Evolutionary conservation across 2,329 filamentous ascomycete genomes (phyloP), one percentile per base, ranked within the genome.

Genomic region (Fusarium napiforme): DNA sequence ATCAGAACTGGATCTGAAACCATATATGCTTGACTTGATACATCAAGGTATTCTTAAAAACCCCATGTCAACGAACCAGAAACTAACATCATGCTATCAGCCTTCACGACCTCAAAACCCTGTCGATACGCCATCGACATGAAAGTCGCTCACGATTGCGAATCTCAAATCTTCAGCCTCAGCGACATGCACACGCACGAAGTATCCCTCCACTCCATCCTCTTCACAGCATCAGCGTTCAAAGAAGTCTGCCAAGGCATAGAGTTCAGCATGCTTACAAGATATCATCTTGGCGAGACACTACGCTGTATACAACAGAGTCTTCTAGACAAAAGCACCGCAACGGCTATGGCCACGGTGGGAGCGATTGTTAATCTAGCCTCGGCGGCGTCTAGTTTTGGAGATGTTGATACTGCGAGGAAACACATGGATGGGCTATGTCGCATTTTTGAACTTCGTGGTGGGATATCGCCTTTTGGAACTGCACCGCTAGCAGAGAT

Each of bases 31-130:
- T 0, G 34, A 39, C 3, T n/a, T 39, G 1, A 16, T 28, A 7
- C 2, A 53, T 4, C 50, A 39, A 39, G 50, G 50, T 53, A 53
- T 4, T 10, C 3, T 34, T 4, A 16, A 5, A 6, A 5, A 16
- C 9, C 6, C 7, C 4, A 3, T 9, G 2, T 28, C 18, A 12
- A 28, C 7, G 0, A 9, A 14, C 3, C 14, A 16, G 19, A 47
- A 0, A 30, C 26, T 47, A 3, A 28, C 6, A 4, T 4, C 45
- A 28, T 2, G 6, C 10, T 16, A 28, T 15, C 26, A 39, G 34
- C 50, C 28, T 37, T 53, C 23, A 39, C 34, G 2, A 39, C 34
- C 1, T 2, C 34, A 16, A 53, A 53, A 12, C 50, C 50, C 3
- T 53, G 50, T 9, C 50, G 50, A 39, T 53, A 53, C 19, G 23